Base-by-base conservation (phyloP, 2,329 filamentous ascomycete genomes). In the Fusarium sulawesiense region DNA sequence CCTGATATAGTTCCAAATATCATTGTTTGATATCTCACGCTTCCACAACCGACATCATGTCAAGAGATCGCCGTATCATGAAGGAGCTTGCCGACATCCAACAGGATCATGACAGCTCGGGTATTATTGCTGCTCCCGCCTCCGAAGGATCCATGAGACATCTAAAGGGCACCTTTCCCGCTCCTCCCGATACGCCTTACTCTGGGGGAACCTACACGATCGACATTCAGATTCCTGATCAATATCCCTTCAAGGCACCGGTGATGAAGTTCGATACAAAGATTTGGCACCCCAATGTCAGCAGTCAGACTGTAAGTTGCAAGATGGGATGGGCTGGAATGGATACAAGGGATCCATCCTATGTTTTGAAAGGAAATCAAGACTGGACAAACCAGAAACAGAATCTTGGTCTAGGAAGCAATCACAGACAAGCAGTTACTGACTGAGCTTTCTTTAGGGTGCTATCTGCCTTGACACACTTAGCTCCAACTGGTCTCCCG, bases 221-320 rank as follows among this genome's bases (percentile, higher is more conserved):
- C 72, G 93, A 97, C 76, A 96, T 99, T 75, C 87, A 87, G 75
- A 96, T 99, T 56, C 94, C 95, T 0, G 87, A 88, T 67, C 92
- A 92, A 73, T 99, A 99, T 77, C 96, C 96, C 0, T 99, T 99
- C 83, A 92, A 94, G 74, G 93, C 95, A 6, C 96, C 96, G 7
- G 80, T 88, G 63, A 98, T 99, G 92, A 91, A 89, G 75, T 98
- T 98, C 77, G 88, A 91, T 70, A 99, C 96, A 70, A 94, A 91
- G 80, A 91, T 98, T 74, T 99, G 94, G 94, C 96, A 99, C 80
- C 96, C 96, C 34, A 99, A 99, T 78, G 89, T 99, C 82, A 97
- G 93, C 85, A 95, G 92, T 76, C 92, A 96, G 78, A 98, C 94
- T 42, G 94, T 97, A 83, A 77, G 90, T 85, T 20, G 11, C 27